Percentiles rank a stretch among this genome's conserved stretches.
These are phyloP conservation scores for Crithidia brevicula DNA, from an alignment of 208 protist species.

Conservation along the genomic window DNA sequence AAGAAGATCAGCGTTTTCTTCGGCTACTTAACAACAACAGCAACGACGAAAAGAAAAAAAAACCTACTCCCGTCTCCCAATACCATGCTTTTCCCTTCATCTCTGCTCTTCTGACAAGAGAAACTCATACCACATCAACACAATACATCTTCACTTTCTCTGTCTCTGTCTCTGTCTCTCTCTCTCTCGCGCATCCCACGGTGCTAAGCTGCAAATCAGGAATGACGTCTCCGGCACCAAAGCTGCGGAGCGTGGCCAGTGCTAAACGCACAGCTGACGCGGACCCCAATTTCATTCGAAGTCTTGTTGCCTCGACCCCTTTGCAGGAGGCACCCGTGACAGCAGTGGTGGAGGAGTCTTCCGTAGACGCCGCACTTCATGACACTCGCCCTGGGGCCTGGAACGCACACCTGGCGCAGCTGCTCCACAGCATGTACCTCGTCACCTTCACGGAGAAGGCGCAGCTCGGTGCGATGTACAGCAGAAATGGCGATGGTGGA, in stretches of 20 bases:
- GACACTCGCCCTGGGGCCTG: conserved; percentile 8
- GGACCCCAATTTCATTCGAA: conserved; percentile 1
- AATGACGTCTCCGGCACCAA: background rate
- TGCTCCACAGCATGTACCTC: conserved; percentile 70
- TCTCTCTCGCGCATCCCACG: too few species aligned
- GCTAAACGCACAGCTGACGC: background rate
- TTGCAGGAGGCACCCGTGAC: background rate
- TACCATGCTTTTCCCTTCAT: too few species aligned
- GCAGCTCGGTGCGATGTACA: conserved; percentile 49
- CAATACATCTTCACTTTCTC: too few species aligned
- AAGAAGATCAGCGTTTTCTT: too few species aligned
- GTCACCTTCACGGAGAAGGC: conserved; percentile 76
- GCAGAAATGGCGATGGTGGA: background rate
- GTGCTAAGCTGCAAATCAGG: too few species aligned
- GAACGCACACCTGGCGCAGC: conserved; percentile 44
- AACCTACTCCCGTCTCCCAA: too few species aligned
- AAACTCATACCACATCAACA: too few species aligned
- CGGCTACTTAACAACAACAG: too few species aligned
- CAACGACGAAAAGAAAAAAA: too few species aligned
- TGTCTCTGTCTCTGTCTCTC: too few species aligned
- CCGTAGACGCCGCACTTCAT: background rate
- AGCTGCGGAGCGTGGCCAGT: background rate
- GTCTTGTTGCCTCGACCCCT: background rate
- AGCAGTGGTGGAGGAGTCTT: background rate
- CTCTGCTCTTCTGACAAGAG: too few species aligned